These are phyloP conservation scores for Starmera stellimalicola DNA, from an alignment of 1,139 yeast species.

Conservation along the genomic window DNA sequence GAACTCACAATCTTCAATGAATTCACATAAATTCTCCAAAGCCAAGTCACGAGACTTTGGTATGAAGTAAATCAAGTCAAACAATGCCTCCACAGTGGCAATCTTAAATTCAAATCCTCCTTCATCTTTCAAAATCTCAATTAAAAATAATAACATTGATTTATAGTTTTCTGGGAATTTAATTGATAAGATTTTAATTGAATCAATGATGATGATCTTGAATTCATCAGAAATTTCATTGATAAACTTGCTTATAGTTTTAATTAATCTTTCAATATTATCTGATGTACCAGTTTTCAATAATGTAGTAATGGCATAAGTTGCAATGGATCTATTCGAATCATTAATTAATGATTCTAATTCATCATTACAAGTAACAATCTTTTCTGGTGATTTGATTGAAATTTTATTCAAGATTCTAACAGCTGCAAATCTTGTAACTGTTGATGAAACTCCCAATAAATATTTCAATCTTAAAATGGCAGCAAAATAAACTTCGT, in stretches of 20 bases:
- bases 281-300: slow-evolving; percentile 92
- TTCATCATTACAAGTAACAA: slow-evolving; percentile 67
- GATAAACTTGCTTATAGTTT: slow-evolving; percentile 82
- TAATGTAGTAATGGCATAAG: slow-evolving; percentile 95
- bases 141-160: slow-evolving; percentile 71
- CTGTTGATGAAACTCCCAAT: slow-evolving; percentile 80
- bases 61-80: slow-evolving; percentile 81
- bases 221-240: slow-evolving; percentile 94
- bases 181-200: slow-evolving; percentile 82
- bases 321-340: slow-evolving; percentile 85
- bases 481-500: slow-evolving; percentile 57
- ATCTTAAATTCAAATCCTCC: slow-evolving; percentile 83
- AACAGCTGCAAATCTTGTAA: slow-evolving; percentile 88
- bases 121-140: slow-evolving; percentile 82
- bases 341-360: slow-evolving; percentile 84
- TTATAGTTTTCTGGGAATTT: slow-evolving; percentile 90
- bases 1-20: slow-evolving; percentile 96
- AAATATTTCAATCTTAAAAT: slow-evolving; percentile 66
- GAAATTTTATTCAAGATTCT: slow-evolving; percentile 84
- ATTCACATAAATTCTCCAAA: slow-evolving; percentile 85
- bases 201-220: slow-evolving; percentile 89
- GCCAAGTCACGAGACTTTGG: slow-evolving; percentile 85
- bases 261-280: slow-evolving; percentile 80
- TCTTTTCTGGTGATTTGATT: slow-evolving; percentile 67
- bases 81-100: slow-evolving; percentile 82